Evolutionary conservation across 495 filamentous ascomycete species (phyloP), one percentile per base, ranked within the genome.

Genomic region (Lindgomyces ingoldianus): DNA sequence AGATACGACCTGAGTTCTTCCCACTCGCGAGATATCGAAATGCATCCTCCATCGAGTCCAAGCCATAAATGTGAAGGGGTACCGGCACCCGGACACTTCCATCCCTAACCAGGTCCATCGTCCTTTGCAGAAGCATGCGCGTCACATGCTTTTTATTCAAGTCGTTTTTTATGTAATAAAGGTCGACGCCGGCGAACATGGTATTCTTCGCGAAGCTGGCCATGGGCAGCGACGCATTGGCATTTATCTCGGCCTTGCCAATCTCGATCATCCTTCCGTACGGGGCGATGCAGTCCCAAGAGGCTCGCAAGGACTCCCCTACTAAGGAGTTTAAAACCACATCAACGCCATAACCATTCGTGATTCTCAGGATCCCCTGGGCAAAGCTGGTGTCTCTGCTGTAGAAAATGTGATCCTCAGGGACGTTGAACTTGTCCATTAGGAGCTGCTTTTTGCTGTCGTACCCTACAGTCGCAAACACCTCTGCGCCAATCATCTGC

Each of bases 181-280:
- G 45, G 19, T 48, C 45, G 45, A 44, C 62, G 49, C 42, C 57
- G 25, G n/a, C 27, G 36, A 1, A 18, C 18, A 36, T 54, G 59
- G 12, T 60, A 19, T 68, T 68, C 25, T 64, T 57, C 2, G n/a
- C 8, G 45, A 72, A 72, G 3, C 46, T 26, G 3, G 12, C 22
- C 63, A 74, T 72, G 12, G 50, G 42, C 11, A 74, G 45, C 9
- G 46, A 36, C 8, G 53, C 68, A 46, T 81, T 80, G 19, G 58
- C 14, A n/a, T 63, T 29, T 22, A 79, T 79, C 71, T 86, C 84
- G n/a, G 73, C 75, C 56, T 83, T 83, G 4, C 83, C 83, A 25
- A 86, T 76, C 59, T 87, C 84, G 33, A 88, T 69, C 57, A 89
- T 85, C 9, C 81, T 74, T 16, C 85, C 84, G 55, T 83, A 82